Conservation (phyloP, 768 basidiomycete species). For the Trametes elegans region DNA sequence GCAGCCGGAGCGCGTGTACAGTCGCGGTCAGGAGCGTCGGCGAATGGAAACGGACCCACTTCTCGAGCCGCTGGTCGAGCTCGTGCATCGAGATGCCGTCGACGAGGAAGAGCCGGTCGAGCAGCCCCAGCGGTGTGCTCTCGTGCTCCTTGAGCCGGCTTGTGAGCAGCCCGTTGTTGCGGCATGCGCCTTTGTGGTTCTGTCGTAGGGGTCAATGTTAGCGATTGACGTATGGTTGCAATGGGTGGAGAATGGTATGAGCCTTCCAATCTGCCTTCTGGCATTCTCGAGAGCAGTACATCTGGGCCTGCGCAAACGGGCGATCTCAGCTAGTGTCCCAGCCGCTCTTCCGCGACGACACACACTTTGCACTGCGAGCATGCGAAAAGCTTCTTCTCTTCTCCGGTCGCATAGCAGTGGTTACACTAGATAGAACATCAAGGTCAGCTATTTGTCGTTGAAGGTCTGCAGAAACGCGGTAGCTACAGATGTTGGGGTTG, state of each 20-base stretch:
- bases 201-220: neutral
- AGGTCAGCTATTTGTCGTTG: neutral
- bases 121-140: conserved; percentile 6
- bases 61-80: conserved; percentile 33
- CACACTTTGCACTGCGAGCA: conserved; percentile 21
- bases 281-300: conserved; percentile 27
- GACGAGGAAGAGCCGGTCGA: conserved; percentile 22
- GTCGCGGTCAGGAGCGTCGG: conserved; percentile 30
- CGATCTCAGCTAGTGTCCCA: neutral
- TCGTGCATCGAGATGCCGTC: conserved; percentile 28
- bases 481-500: no score
- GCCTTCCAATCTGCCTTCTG: conserved; percentile 28
- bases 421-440: conserved; percentile 11
- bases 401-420: conserved; percentile 15
- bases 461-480: no score
- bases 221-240: neutral
- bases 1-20: conserved; percentile 31
- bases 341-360: neutral
- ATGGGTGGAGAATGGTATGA: neutral
- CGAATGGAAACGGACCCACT: conserved; percentile 33
- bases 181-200: conserved; percentile 24
- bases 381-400: conserved; percentile 13
- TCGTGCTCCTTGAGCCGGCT: conserved; percentile 17
- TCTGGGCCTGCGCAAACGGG: conserved; percentile 6
- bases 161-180: conserved; percentile 21